Conservation (phyloP, 2,329 filamentous ascomycete genomes). For the Phoma sp. region DNA sequence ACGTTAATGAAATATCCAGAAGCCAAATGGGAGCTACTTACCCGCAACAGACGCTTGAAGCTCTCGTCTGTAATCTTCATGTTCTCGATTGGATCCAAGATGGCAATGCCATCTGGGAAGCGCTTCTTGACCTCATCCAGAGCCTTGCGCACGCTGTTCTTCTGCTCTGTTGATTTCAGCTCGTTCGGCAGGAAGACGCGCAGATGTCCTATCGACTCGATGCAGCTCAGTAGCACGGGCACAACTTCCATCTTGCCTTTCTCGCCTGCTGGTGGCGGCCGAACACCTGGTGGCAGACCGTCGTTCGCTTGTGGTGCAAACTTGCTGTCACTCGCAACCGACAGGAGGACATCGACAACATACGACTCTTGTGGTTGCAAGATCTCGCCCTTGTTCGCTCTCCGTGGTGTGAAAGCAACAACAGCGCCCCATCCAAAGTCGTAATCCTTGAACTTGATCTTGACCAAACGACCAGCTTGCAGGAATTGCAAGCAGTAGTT, state of each 20-base stretch:
- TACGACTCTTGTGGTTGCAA: slow-evolving; percentile 79
- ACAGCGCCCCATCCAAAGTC: slow-evolving; percentile 97
- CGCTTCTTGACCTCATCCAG: slow-evolving; percentile 82
- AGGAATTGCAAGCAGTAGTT: slow-evolving; percentile 85
- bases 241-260: slow-evolving; percentile 80
- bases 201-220: slow-evolving; percentile 84
- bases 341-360: slow-evolving; percentile 82
- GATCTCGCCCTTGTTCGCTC: slow-evolving; percentile 68
- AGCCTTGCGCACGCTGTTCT: slow-evolving; percentile 71
- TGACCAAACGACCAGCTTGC: slow-evolving; percentile 85
- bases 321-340: slow-evolving; percentile 62
- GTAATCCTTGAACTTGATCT: slow-evolving; percentile 77
- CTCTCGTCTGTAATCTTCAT: slow-evolving; percentile 93
- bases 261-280: slow-evolving; percentile 68
- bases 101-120: slow-evolving; percentile 89
- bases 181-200: slow-evolving; percentile 84
- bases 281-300: slow-evolving; percentile 70
- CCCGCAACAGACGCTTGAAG: slow-evolving; percentile 86
- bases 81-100: slow-evolving; percentile 92
- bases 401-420: slow-evolving; percentile 73
- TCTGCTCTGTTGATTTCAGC: slow-evolving; percentile 70
- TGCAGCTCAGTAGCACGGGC: slow-evolving; percentile 83
- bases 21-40: slow-evolving; percentile 41
- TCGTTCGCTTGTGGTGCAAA: slow-evolving; percentile 67
- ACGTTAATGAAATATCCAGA: slow-evolving; percentile 17